Conservation (phyloP, 2,329 filamentous ascomycete genomes). For the Mycosphaerella sp. region DNA sequence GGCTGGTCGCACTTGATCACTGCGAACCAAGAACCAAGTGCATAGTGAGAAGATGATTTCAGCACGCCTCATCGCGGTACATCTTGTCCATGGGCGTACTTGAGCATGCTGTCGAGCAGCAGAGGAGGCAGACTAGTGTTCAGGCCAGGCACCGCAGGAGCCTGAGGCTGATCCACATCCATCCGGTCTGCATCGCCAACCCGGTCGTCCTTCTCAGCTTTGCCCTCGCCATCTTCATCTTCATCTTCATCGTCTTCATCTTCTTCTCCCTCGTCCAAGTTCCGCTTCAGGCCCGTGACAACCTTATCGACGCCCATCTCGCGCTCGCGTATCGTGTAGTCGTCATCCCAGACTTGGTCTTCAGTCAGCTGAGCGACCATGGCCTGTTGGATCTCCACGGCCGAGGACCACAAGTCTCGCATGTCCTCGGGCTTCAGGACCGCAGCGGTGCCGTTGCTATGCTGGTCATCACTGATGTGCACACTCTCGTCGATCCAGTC, state of each 20-base stretch:
- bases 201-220: slow-evolving; percentile 32
- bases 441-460: slow-evolving; percentile 33
- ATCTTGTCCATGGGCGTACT: slow-evolving; percentile 18
- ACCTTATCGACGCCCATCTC: slow-evolving; percentile 62
- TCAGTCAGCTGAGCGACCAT: slow-evolving; percentile 13
- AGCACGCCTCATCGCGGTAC: neutral
- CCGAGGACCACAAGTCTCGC: slow-evolving; percentile 56
- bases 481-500: slow-evolving; percentile 56
- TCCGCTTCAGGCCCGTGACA: slow-evolving; percentile 61
- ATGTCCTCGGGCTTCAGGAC: slow-evolving; percentile 45
- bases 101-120: slow-evolving; percentile 29
- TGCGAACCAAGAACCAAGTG: too few species aligned
- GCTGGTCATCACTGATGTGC: slow-evolving; percentile 45
- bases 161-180: slow-evolving; percentile 19
- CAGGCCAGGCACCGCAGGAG: slow-evolving; percentile 6
- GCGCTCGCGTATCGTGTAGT: slow-evolving; percentile 67
- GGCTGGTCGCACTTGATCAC: neutral
- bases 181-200: slow-evolving; percentile 16
- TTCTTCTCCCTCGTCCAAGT: slow-evolving; percentile 49
- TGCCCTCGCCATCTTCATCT: slow-evolving; percentile 35
- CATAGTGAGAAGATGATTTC: neutral
- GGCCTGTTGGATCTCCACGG: slow-evolving; percentile 43
- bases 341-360: slow-evolving; percentile 50
- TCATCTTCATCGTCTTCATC: slow-evolving; percentile 45
- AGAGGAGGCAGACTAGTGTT: slow-evolving; percentile 18